phyloP scores from a whole-genome alignment of 148 eudicot species.

The Fagopyrum esculentum region DNA sequence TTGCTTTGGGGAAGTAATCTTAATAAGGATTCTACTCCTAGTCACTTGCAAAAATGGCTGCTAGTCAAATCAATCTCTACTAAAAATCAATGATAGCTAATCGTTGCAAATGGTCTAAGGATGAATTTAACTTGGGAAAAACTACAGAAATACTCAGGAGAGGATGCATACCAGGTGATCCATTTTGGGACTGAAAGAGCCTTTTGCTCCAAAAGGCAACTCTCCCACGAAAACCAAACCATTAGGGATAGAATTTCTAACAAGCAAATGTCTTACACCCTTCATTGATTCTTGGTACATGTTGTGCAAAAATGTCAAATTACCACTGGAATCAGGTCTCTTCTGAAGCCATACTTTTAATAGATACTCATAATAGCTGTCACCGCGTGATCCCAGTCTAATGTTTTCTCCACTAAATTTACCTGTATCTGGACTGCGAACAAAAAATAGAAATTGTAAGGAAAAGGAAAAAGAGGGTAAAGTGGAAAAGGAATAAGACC shows the following conservation, averaged over 20 bases:
- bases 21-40: not conserved
- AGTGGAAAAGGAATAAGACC: not conserved
- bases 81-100: not conserved
- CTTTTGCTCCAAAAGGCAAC: constrained; percentile 65
- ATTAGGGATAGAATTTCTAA: constrained; percentile 68
- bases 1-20: not conserved
- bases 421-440: constrained; percentile 76
- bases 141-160: not conserved
- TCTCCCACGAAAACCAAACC: constrained; percentile 87
- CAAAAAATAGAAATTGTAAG: constrained; percentile 4
- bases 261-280: constrained; percentile 86
- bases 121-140: not conserved
- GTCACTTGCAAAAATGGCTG: not conserved
- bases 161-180: constrained; percentile 77
- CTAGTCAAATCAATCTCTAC: not conserved
- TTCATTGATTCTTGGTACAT: constrained; percentile 95
- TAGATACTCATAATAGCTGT: constrained; percentile 96
- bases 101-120: not conserved
- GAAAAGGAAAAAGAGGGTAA: constrained; percentile 7
- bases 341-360: constrained; percentile 93
- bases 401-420: constrained; percentile 79
- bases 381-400: constrained; percentile 95
- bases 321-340: constrained; percentile 32
- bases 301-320: constrained; percentile 59
- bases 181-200: constrained; percentile 88